Evolutionary conservation across 768 basidiomycete genomes (phyloP).

Genomic region (Sporobolomyces roseus): DNA sequence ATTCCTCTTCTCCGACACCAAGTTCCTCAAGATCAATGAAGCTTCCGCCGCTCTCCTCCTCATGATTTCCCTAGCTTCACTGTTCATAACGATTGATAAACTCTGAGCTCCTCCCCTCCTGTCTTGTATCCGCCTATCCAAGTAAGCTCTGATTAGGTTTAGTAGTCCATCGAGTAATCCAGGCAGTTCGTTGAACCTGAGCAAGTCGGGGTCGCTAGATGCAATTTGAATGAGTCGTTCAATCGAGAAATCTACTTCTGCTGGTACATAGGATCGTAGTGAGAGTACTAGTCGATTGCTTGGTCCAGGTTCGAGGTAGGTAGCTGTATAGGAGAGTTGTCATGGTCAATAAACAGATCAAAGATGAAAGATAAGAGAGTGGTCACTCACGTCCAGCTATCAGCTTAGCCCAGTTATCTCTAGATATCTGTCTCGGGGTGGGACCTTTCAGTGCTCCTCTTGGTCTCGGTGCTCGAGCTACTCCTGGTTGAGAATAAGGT

Average conservation of each 20-base stretch:
- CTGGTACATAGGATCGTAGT: constrained; percentile 71
- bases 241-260: constrained; percentile 84
- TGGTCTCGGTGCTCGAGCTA: neutral
- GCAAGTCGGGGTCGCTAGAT: constrained; percentile 63
- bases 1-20: constrained; percentile 65
- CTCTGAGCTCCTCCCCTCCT: neutral
- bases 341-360: neutral
- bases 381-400: constrained; percentile 19
- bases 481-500: constrained; percentile 15
- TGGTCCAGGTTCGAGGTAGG: constrained; percentile 71
- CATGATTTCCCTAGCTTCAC: constrained; percentile 29
- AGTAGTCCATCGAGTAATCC: constrained; percentile 79
- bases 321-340: constrained; percentile 12
- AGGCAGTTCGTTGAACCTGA: constrained; percentile 66
- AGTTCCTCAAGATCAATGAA: constrained; percentile 79
- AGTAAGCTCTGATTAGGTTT: constrained; percentile 49
- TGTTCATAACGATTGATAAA: too few relatives aligned
- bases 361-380: neutral
- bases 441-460: neutral
- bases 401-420: constrained; percentile 19
- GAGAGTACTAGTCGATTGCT: constrained; percentile 89
- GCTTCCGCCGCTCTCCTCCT: constrained; percentile 74
- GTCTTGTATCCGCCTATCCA: constrained; percentile 18
- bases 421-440: neutral
- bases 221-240: constrained; percentile 77